Percentiles rank a stretch among this genome's conserved stretches.
Conservation (phyloP, 2,329 filamentous ascomycete species). For the Hypoxylon rubiginosum region DNA sequence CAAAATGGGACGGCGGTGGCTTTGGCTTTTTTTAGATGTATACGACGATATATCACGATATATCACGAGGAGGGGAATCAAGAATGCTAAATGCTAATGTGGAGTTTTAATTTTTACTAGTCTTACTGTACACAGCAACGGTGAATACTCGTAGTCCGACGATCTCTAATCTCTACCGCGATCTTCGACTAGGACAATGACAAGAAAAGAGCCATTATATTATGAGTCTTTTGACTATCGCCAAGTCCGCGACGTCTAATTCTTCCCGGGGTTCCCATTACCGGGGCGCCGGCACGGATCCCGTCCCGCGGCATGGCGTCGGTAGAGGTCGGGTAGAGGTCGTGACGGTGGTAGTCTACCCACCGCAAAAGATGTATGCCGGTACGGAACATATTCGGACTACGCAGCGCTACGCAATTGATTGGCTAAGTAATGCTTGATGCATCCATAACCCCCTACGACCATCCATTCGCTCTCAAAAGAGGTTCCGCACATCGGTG, state of each 20-base stretch:
- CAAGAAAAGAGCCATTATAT: neutral
- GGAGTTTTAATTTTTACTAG: slow-evolving; percentile 16
- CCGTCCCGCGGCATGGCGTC: slow-evolving; percentile 17
- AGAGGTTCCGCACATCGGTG: neutral
- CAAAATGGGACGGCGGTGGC: slow-evolving; percentile 35
- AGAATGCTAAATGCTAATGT: slow-evolving; percentile 39
- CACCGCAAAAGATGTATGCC: slow-evolving; percentile 13
- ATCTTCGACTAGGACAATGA: neutral
- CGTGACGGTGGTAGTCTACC: slow-evolving; percentile 3
- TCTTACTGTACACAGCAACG: slow-evolving; percentile 1
- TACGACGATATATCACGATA: slow-evolving; percentile 28
- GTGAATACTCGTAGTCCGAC: neutral
- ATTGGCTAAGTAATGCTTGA: slow-evolving; percentile 12
- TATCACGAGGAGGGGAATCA: slow-evolving; percentile 34
- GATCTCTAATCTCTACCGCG: neutral
- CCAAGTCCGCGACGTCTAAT: slow-evolving; percentile 2
- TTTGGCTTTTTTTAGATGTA: slow-evolving; percentile 32
- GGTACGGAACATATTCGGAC: slow-evolving; percentile 13
- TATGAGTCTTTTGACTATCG: neutral
- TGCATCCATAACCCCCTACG: neutral
- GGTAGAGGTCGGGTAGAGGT: too few relatives aligned
- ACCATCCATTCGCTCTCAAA: slow-evolving; percentile 20
- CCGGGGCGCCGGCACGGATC: slow-evolving; percentile 4
- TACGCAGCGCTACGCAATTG: neutral
- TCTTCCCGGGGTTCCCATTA: slow-evolving; percentile 1